Conservation (phyloP, 306 rosid species). For the Castanea sativa region DNA sequence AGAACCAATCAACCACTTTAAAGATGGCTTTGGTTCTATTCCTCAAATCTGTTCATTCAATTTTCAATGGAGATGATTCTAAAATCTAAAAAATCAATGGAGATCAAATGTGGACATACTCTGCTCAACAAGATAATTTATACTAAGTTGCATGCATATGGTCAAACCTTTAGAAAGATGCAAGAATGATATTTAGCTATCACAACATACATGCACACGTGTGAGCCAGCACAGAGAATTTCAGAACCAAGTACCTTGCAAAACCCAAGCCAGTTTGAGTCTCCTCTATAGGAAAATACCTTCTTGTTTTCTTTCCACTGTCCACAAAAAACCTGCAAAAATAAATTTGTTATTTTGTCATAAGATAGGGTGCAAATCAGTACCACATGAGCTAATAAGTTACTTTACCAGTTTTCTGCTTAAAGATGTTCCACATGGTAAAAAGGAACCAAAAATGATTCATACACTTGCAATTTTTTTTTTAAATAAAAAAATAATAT, state of each 20-base stretch:
- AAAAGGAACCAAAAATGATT: not conserved
- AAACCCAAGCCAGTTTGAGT: conserved; percentile 97
- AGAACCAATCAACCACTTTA: not conserved
- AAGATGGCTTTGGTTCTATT: not conserved
- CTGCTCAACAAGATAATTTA: not conserved
- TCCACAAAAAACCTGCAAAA: conserved; percentile 72
- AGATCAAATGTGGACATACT: not conserved
- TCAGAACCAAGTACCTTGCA: conserved; percentile 55
- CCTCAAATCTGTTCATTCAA: not conserved
- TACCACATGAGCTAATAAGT: not conserved
- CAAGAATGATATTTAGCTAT: not conserved
- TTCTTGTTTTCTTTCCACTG: conserved; percentile 64
- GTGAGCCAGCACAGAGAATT: not conserved
- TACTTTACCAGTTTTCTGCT: not conserved
- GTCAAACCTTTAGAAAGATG: not conserved
- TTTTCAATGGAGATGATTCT: not conserved
- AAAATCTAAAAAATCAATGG: too few species aligned
- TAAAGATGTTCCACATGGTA: not conserved
- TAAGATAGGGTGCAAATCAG: conserved; percentile 4
- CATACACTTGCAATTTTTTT: not conserved
- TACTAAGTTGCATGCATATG: not conserved
- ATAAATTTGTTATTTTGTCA: conserved; percentile 1
- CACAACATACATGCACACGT: not conserved
- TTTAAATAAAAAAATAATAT: not conserved
- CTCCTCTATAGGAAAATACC: conserved; percentile 80